Percentiles rank a stretch among this genome's conserved stretches.
These are phyloP conservation scores for Dendryphion nanum DNA, from an alignment of 2,329 filamentous ascomycete species.

Conservation along the genomic window DNA sequence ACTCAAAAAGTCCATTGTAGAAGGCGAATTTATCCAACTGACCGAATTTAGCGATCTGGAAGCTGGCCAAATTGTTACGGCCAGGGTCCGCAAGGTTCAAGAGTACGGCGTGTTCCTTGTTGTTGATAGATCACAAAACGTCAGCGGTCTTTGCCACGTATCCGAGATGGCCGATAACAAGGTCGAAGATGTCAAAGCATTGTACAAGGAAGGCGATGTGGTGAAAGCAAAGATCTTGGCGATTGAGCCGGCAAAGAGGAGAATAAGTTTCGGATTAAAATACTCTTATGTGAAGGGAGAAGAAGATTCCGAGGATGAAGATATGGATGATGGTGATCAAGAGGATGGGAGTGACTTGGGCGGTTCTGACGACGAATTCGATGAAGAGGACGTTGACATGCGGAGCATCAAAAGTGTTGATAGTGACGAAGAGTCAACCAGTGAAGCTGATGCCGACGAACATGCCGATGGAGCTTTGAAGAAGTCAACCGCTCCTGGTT, in stretches of 20 bases:
- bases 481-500: constrained; percentile 45
- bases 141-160: constrained; percentile 90
- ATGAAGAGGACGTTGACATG: constrained; percentile 44
- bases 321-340: constrained; percentile 30
- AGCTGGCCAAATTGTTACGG: constrained; percentile 78
- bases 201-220: constrained; percentile 87
- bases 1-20: constrained; percentile 80
- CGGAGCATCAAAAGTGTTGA: constrained; percentile 42
- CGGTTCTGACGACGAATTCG: constrained; percentile 40
- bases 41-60: constrained; percentile 75
- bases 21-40: constrained; percentile 73
- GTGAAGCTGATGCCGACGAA: constrained; percentile 27
- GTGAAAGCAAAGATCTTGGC: constrained; percentile 89
- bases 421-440: constrained; percentile 27
- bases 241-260: constrained; percentile 70
- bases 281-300: constrained; percentile 79
- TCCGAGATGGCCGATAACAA: constrained; percentile 85
- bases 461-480: constrained; percentile 15
- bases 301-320: constrained; percentile 40
- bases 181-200: constrained; percentile 79
- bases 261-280: constrained; percentile 88
- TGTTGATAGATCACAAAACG: constrained; percentile 79
- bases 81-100: constrained; percentile 89
- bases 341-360: constrained; percentile 45
- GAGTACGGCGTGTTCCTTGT: constrained; percentile 95